Evolutionary conservation across 805 yeast species (phyloP).

Genomic region (Starmerella asiatica): DNA sequence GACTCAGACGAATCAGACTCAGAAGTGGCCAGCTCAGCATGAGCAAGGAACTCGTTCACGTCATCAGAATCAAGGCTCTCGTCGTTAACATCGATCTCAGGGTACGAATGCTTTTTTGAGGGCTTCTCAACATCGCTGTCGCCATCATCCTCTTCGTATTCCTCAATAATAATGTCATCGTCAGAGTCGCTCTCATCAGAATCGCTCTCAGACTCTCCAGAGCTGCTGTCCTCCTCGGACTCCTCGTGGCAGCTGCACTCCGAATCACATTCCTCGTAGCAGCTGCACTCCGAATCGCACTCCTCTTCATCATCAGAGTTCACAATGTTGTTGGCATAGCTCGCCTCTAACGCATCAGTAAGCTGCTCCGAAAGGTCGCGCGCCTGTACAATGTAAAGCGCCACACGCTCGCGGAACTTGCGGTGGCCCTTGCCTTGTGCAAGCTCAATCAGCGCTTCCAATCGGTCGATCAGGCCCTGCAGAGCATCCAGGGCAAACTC

Average conservation of each 20-base stretch:
- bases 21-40: slow-evolving; percentile 12
- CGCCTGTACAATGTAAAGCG: slow-evolving; percentile 21
- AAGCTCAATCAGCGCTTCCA: slow-evolving; percentile 18
- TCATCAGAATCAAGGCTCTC: slow-evolving; percentile 20
- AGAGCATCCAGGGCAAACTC: slow-evolving; percentile 17
- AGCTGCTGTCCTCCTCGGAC: neutral
- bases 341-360: slow-evolving; percentile 20
- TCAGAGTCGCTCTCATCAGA: neutral
- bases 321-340: slow-evolving; percentile 14
- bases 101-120: slow-evolving; percentile 3
- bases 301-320: slow-evolving; percentile 12
- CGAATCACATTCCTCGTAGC: neutral
- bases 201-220: neutral
- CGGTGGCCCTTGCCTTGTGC: slow-evolving; percentile 20
- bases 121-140: slow-evolving; percentile 10
- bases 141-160: slow-evolving; percentile 15
- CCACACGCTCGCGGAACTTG: slow-evolving; percentile 22
- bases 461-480: slow-evolving; percentile 20
- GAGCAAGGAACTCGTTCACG: slow-evolving; percentile 17
- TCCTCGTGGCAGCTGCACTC: neutral
- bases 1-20: slow-evolving; percentile 1
- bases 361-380: slow-evolving; percentile 18
- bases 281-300: slow-evolving; percentile 1
- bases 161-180: slow-evolving; percentile 14
- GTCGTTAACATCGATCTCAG: slow-evolving; percentile 16